Evolutionary conservation across 768 basidiomycete species (phyloP).

Genomic region (Leucocoprinus sp.): DNA sequence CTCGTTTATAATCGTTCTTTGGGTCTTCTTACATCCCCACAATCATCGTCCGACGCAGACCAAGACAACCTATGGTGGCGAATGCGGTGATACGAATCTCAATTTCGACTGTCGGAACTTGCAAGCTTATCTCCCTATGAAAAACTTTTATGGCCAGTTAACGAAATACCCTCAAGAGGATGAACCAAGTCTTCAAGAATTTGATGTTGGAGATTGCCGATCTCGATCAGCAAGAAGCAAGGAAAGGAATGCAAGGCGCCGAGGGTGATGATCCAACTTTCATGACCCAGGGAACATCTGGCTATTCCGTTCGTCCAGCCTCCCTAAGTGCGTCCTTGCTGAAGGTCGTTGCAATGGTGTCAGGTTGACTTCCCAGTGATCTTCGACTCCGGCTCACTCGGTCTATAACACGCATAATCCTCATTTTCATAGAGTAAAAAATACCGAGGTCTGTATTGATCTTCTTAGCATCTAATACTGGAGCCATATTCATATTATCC

Average conservation of each 20-base stretch:
- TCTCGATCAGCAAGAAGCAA: conserved; percentile 60
- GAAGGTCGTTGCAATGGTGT: too few relatives aligned
- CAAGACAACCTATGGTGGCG: conserved; percentile 79
- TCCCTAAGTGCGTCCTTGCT: too few relatives aligned
- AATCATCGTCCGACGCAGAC: conserved; percentile 59
- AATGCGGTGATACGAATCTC: conserved; percentile 87
- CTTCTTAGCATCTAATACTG: too few relatives aligned
- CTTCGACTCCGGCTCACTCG: too few relatives aligned
- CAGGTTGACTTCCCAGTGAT: too few relatives aligned
- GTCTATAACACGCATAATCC: too few relatives aligned
- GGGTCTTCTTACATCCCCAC: conserved; percentile 40
- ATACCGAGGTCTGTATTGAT: too few relatives aligned
- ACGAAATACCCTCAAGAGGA: conserved; percentile 95
- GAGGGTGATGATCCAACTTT: conserved; percentile 76
- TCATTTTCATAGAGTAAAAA: too few relatives aligned
- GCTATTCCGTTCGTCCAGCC: too few relatives aligned
- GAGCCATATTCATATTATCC: too few relatives aligned
- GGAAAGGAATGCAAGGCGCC: conserved; percentile 68
- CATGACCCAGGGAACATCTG: too few relatives aligned
- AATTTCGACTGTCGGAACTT: conserved; percentile 88
- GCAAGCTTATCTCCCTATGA: conserved; percentile 74
- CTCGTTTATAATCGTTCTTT: conserved; percentile 59
- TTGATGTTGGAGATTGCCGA: conserved; percentile 85
- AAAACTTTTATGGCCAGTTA: conserved; percentile 78
- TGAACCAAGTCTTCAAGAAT: conserved; percentile 95